Percentiles rank a stretch among this genome's conserved stretches.
Conservation (phyloP, 495 filamentous ascomycete species). For the Lentithecium fluviatile region DNA sequence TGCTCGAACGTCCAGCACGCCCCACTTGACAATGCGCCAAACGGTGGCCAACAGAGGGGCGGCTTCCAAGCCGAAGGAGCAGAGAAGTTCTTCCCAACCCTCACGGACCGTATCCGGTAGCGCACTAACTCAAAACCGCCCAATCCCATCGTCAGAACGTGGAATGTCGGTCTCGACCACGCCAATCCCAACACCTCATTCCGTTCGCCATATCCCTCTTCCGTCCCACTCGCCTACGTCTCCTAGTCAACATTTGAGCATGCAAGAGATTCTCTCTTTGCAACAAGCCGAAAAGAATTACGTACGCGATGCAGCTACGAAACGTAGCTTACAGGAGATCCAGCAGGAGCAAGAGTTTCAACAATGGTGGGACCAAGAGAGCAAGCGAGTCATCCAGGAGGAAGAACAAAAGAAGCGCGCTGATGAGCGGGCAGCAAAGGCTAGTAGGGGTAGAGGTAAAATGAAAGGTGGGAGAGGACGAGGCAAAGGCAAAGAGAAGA, state of each 20-base stretch:
- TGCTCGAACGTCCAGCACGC: constrained; percentile 41
- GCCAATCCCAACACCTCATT: constrained; percentile 46
- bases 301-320: constrained; percentile 77
- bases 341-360: constrained; percentile 96
- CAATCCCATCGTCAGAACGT: constrained; percentile 30
- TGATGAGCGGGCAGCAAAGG: constrained; percentile 32
- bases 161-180: constrained; percentile 29
- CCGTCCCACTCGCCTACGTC: constrained; percentile 43
- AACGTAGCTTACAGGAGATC: constrained; percentile 86
- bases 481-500: constrained; percentile 24
- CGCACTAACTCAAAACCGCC: constrained; percentile 9
- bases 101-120: constrained; percentile 25
- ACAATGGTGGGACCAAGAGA: constrained; percentile 97
- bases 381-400: constrained; percentile 65
- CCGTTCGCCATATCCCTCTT: constrained; percentile 51
- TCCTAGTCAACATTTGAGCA: constrained; percentile 63
- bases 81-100: constrained; percentile 6
- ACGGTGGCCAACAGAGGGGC: constrained; percentile 55
- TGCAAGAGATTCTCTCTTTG: constrained; percentile 85
- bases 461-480: constrained; percentile 37
- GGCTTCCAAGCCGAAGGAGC: constrained; percentile 36
- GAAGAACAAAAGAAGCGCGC: constrained; percentile 52
- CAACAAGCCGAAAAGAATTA: constrained; percentile 82
- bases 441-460: constrained; percentile 19
- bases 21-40: constrained; percentile 62